Conservation (phyloP, 192 early-diverging fungal species). For the Glomus cerebriforme region DNA sequence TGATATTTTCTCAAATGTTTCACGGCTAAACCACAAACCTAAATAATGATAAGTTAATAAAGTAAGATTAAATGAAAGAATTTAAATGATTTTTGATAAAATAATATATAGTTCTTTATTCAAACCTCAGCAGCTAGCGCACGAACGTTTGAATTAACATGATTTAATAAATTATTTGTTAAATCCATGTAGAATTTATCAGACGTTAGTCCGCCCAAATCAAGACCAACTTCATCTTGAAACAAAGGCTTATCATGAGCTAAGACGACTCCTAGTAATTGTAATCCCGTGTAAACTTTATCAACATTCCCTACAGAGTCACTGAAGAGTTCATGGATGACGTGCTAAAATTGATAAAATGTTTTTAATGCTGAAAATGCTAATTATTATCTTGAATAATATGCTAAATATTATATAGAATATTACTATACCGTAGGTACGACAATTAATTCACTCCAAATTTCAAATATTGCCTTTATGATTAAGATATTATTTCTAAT, state of each 20-base stretch:
- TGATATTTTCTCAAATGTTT: constrained; percentile 10
- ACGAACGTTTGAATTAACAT: constrained; percentile 43
- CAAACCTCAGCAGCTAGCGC: constrained; percentile 59
- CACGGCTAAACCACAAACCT: constrained; percentile 10
- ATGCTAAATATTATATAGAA: too few relatives aligned
- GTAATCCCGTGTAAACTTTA: constrained; percentile 58
- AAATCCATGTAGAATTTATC: constrained; percentile 46
- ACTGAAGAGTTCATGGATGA: constrained; percentile 48
- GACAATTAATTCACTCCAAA: constrained; percentile 59
- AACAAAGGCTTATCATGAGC: constrained; percentile 55
- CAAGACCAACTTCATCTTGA: constrained; percentile 43
- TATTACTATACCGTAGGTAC: constrained; percentile 65
- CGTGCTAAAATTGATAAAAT: constrained; percentile 35
- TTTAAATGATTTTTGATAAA: too few relatives aligned
- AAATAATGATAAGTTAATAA: neutral
- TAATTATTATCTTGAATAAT: neutral
- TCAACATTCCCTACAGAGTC: constrained; percentile 43
- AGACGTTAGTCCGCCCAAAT: constrained; percentile 41
- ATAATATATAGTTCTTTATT: neutral
- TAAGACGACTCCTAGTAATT: constrained; percentile 57
- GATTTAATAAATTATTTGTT: constrained; percentile 44
- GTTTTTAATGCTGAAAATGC: neutral
- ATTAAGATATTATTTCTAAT: constrained; percentile 58
- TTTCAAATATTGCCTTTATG: constrained; percentile 64
- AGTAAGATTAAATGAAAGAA: neutral